Conservation (phyloP, 1,284 basidiomycete genomes). For the Phaffia rhodozyma region DNA sequence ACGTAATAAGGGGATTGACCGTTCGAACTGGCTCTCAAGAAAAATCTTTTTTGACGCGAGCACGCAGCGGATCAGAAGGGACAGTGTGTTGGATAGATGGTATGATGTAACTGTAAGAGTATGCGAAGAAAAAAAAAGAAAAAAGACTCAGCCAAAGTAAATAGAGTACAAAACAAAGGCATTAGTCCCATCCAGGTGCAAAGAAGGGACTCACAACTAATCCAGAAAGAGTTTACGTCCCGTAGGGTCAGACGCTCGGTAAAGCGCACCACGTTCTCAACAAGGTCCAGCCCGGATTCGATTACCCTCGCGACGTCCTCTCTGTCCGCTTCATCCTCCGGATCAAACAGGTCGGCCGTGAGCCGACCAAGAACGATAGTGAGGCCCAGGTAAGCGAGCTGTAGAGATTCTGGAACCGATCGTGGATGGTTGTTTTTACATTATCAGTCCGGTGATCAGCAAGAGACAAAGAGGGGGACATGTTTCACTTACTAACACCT, state of each 20-base stretch:
- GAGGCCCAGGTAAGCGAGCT: conserved; percentile 17
- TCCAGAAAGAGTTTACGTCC: conserved; percentile 14
- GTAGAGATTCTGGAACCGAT: conserved; percentile 12
- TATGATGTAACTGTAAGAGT: conserved; percentile 1
- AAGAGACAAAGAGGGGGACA: neutral
- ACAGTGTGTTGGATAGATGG: conserved; percentile 13
- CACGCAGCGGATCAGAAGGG: conserved; percentile 15
- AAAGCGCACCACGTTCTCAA: conserved; percentile 7
- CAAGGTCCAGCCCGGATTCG: conserved; percentile 7
- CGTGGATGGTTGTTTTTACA: too few species aligned
- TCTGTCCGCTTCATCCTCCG: neutral
- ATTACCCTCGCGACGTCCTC: conserved; percentile 1
- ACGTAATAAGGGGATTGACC: conserved; percentile 2
- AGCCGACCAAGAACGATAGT: conserved; percentile 14
- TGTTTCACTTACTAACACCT: conserved; percentile 13
- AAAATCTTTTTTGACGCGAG: conserved; percentile 10
- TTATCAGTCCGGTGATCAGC: neutral
- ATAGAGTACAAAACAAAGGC: too few species aligned
- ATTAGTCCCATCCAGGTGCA: too few species aligned
- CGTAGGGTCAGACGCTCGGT: conserved; percentile 6
- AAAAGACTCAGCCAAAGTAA: neutral
- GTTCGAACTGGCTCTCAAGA: neutral
- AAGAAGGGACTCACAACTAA: conserved; percentile 2
- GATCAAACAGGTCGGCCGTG: conserved; percentile 14
- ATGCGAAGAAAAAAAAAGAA: neutral